Evolutionary conservation across 75 land plant species (phyloP).

Genomic region (Isoetes taiwanensis): DNA sequence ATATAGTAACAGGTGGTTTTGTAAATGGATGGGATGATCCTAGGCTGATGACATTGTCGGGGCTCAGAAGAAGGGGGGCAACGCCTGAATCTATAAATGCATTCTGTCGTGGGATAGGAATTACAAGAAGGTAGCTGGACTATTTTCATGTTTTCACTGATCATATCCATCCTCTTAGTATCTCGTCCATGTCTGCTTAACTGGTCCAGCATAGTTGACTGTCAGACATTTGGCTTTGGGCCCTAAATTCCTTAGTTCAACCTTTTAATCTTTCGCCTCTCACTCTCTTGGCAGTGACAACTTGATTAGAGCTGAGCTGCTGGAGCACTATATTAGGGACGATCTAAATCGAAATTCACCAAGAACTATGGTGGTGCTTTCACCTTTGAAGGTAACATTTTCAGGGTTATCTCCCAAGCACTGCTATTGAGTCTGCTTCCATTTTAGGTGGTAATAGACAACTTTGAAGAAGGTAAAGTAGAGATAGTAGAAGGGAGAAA

Average conservation of each 20-base stretch:
- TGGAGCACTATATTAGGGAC: slow-evolving; percentile 85
- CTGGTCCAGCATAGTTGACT: neutral
- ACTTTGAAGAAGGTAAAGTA: slow-evolving; percentile 39
- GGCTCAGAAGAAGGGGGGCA: slow-evolving; percentile 73
- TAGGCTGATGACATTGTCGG: slow-evolving; percentile 88
- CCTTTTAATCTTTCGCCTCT: neutral
- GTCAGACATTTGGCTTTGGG: neutral
- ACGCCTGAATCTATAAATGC: slow-evolving; percentile 77
- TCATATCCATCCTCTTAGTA: neutral
- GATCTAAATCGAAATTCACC: slow-evolving; percentile 75
- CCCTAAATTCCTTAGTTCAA: neutral
- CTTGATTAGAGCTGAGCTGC: slow-evolving; percentile 54
- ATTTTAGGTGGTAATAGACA: slow-evolving; percentile 76
- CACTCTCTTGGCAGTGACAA: slow-evolving; percentile 54
- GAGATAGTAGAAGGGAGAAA: slow-evolving; percentile 64
- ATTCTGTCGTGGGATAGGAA: slow-evolving; percentile 88
- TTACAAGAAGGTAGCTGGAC: slow-evolving; percentile 73
- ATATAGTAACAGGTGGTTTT: slow-evolving; percentile 63
- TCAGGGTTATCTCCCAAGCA: neutral
- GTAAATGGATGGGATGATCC: slow-evolving; percentile 99
- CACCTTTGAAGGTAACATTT: slow-evolving; percentile 67
- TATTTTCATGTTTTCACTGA: neutral
- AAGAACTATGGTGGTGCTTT: slow-evolving; percentile 80
- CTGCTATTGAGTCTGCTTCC: neutral
- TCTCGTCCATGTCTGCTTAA: neutral